Evolutionary conservation across 2,329 filamentous ascomycete species (phyloP), one percentile per base, ranked within the genome.

Genomic region (Xylaria arbuscula): DNA sequence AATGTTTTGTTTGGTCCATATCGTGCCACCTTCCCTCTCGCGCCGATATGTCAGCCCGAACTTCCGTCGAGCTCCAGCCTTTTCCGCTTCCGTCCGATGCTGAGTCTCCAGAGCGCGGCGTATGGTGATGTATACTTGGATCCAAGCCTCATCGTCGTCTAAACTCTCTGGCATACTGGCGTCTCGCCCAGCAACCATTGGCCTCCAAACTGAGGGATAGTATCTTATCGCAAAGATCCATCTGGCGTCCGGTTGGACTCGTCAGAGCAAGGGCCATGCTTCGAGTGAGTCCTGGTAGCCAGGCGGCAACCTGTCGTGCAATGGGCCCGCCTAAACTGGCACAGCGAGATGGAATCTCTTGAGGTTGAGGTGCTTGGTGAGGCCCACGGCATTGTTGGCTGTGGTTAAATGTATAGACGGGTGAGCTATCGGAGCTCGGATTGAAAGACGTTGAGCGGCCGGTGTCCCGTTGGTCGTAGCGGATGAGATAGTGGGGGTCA

Each of bases 381-480:
- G 40, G 40, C 40, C 40, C 40, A 45, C 40, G 8, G 40, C 40
- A 45, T 45, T 13, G n/a, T 45, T 13, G 15, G 40, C 15, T 76
- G 17, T 76, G 75, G 5, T 40, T 19, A 13, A 78, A 67, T 1
- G 71, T 73, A 55, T 79, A 79, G 13, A 60, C 63, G 11, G 66
- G 64, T 15, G 4, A 24, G 36, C 42, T 62, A 15, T 72, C 73
- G 3, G 56, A 62, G 0, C 72, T 68, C 1, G 70, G 72, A 0
- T 74, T 59, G 48, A 78, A 78, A 1, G 64, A 56, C 9, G n/a
- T 64, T 19, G 67, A 69, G 38, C 40, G 55, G n/a, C 68, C 68
- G 9, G 55, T 64, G 60, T 67, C 68, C 13, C 64, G 60, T 17
- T 70, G 60, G 4, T 70, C 60, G 64, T 60, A 70, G 13, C 68